A percentile compares a stretch with the other conserved stretches of the same genome.
Evolutionary conservation across 2,329 filamentous ascomycete genomes (phyloP).

Genomic region (Beauveria pseudobassiana): DNA sequence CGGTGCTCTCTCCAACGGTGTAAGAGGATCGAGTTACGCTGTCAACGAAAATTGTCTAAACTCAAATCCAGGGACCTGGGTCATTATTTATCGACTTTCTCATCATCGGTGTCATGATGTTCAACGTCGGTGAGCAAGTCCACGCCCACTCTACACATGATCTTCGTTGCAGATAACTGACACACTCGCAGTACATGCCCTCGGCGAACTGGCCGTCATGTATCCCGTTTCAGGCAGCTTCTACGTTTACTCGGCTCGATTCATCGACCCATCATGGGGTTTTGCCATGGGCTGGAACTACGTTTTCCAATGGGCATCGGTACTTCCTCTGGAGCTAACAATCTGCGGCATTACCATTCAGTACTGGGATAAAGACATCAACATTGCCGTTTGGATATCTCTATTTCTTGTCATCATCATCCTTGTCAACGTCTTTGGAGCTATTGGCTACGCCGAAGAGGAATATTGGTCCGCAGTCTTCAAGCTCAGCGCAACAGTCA

Average conservation of each 20-base stretch:
- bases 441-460: slow-evolving; percentile 49
- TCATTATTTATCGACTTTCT: slow-evolving; percentile 41
- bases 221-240: slow-evolving; percentile 52
- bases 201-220: slow-evolving; percentile 49
- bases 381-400: slow-evolving; percentile 45
- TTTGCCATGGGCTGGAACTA: slow-evolving; percentile 45
- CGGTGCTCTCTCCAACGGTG: slow-evolving; percentile 39
- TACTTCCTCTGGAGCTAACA: slow-evolving; percentile 40
- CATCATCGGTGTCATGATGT: slow-evolving; percentile 53
- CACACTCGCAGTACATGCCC: slow-evolving; percentile 40
- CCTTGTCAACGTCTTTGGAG: slow-evolving; percentile 49
- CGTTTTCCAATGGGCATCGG: slow-evolving; percentile 37
- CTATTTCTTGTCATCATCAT: slow-evolving; percentile 47
- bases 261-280: slow-evolving; percentile 51
- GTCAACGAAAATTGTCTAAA: neutral
- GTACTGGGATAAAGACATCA: slow-evolving; percentile 40
- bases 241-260: slow-evolving; percentile 48
- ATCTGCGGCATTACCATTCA: slow-evolving; percentile 41
- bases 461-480: slow-evolving; percentile 52
- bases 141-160: neutral
- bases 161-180: neutral
- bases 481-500: slow-evolving; percentile 49
- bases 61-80: slow-evolving; percentile 28
- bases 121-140: slow-evolving; percentile 37
- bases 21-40: slow-evolving; percentile 16